Evolutionary conservation across 306 rosid species (phyloP).

Genomic region (Vachellia collinsii): DNA sequence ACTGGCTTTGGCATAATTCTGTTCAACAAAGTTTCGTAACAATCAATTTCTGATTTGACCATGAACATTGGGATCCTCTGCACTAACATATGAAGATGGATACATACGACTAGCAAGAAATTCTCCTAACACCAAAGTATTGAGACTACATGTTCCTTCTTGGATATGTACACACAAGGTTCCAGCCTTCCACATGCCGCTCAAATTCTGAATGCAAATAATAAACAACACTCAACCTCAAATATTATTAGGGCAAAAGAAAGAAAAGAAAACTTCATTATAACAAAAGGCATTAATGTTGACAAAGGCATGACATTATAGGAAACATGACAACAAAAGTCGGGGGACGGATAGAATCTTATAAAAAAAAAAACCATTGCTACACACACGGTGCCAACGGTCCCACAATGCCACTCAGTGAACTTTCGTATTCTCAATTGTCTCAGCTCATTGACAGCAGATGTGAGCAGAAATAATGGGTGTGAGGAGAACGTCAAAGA

Average conservation of each 20-base stretch:
- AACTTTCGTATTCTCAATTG: not conserved
- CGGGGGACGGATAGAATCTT: not conserved
- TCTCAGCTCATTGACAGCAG: not conserved
- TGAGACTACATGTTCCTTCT: not conserved
- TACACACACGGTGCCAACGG: not conserved
- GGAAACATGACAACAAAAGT: not conserved
- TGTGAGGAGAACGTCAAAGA: not conserved
- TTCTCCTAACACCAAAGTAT: not conserved
- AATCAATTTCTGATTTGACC: not conserved
- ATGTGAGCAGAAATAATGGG: not conserved
- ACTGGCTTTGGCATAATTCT: slow-evolving; percentile 2
- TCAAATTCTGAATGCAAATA: not conserved
- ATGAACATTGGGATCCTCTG: not conserved
- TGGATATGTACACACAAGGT: not conserved
- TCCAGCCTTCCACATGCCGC: not conserved
- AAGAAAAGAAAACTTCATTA: not conserved
- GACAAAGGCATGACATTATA: not conserved
- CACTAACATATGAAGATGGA: not conserved
- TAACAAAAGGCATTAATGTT: not conserved
- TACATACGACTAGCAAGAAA: not conserved
- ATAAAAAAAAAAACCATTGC: not conserved
- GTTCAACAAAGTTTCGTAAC: not conserved
- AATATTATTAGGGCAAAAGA: not conserved
- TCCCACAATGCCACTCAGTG: not conserved
- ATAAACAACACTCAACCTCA: not conserved